Evolutionary conservation across 1,284 basidiomycete genomes (phyloP), one percentile per base, ranked within the genome.

Genomic region (Cutaneotrichosporon sp.): DNA sequence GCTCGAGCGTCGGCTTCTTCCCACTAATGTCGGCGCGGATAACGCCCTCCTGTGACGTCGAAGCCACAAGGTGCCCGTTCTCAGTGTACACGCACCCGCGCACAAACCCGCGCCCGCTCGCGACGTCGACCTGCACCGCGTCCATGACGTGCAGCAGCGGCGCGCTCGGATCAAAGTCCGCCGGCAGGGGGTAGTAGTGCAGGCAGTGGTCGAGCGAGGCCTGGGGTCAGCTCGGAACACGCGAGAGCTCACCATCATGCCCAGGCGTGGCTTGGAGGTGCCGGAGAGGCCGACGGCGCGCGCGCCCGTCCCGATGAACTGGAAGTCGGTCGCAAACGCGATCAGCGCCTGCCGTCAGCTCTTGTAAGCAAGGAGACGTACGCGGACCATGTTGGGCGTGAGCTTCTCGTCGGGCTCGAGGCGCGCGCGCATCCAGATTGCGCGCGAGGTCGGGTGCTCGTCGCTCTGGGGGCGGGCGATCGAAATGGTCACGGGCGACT

Each of bases 181-280:
- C 83, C 59, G 90, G 91, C 64, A 68, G 75, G 83, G 79, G 78
- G 74, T 93, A 94, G 77, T 87, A 95, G 80, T 86, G 90, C 62
- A 92, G 89, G 27, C 88, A 84, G 78, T 95, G 92, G 78, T 94
- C 91, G 47, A 95, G 81, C 0, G 89, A 89, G 11, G 89, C 89
- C 56, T 58, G 36, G 11, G 6, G 49, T 58, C 18, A 57, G 55
- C 46, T 34, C n/a, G n/a, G n/a, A n/a, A n/a, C n/a, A n/a, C n/a
- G n/a, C n/a, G n/a, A n/a, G n/a, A n/a, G 80, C 86, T 70, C 71
- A 88, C 89, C 65, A 84, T 83, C 91, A 94, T 93, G 27, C 85
- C 84, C 24, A 89, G 75, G 6, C 83, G 68, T 16, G 73, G 79
- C 29, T 54, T 67, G 20, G 65, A 74, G 46, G 60, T 73, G 43